Evolutionary conservation across 2,329 filamentous ascomycete genomes (phyloP), one percentile per base, ranked within the genome.

Genomic region (Colletotrichum shisoi): DNA sequence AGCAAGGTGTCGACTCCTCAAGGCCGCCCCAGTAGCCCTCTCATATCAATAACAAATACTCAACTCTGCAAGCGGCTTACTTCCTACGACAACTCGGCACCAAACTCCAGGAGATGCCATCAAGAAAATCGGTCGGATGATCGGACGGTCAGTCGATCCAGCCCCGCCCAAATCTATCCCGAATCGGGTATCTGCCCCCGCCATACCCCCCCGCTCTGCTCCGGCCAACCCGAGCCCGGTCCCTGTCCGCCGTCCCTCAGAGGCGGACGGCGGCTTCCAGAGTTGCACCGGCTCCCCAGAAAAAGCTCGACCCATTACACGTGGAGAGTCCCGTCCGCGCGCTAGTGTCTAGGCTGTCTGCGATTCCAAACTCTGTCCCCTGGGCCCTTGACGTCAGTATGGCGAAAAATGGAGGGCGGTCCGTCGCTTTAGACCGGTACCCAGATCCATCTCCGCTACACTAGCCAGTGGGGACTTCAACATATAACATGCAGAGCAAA

Each of bases 311-410:
- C 24, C 24, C 24, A 4, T 27, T 27, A 27, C 24, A 27, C 24
- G 24, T 27, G 24, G 4, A 27, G 1, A 27, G 9, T 24, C 27
- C 51, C 19, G 49, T 48, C 31, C 37, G 34, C n/a, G 0, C 24
- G 24, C 24, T 27, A n/a, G 31, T 45, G 4, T 49, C 34, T 42
- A 21, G 42, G 13, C 11, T 42, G 48, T 21, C 37, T 45, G 51
- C 12, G 12, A n/a, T 57, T 42, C 3, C 13, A 27, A 56, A 51
- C 37, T 51, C 8, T 67, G 64, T 49, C 34, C 34, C 40, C 31
- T 59, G 48, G 42, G 17, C 24, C 27, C 42, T 61, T 64, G 60
- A 67, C 64, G 64, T 67, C 64, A 64, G 51, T 17, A 58, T 67
- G 42, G 39, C 46, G 53, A 54, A n/a, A 64, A 34, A 27, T 40